Conservation (phyloP, 495 filamentous ascomycete species). For the Lichenothelia convexa region DNA sequence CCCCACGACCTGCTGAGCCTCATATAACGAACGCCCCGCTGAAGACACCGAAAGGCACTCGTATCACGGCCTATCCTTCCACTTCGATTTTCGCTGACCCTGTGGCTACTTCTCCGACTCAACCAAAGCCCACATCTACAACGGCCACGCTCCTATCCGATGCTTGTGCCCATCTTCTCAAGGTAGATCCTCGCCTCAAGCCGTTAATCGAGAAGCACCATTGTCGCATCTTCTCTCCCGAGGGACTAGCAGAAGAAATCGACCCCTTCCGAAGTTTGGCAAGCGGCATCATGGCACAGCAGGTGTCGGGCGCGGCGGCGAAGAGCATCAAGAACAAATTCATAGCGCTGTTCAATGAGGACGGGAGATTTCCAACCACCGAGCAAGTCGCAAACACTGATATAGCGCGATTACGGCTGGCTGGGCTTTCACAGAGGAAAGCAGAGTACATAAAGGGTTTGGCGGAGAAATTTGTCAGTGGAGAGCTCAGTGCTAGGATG, state of each 20-base stretch:
- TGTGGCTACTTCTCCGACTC: too few relatives aligned
- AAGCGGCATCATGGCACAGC: constrained; percentile 84
- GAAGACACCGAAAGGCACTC: constrained; percentile 59
- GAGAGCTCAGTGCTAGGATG: constrained; percentile 57
- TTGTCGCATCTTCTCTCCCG: constrained; percentile 63
- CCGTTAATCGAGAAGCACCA: constrained; percentile 54
- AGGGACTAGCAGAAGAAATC: constrained; percentile 62
- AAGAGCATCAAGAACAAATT: constrained; percentile 75
- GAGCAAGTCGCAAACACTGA: constrained; percentile 41
- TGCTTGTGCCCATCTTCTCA: constrained; percentile 60
- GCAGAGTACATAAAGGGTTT: constrained; percentile 85
- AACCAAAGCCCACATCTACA: constrained; percentile 36
- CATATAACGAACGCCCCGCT: constrained; percentile 58
- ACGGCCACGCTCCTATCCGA: constrained; percentile 58
- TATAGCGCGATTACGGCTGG: constrained; percentile 52
- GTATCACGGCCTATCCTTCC: constrained; percentile 37
- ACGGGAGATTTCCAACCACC: constrained; percentile 52
- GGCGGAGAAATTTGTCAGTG: constrained; percentile 56
- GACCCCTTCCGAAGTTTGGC: constrained; percentile 73
- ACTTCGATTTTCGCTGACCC: too few relatives aligned
- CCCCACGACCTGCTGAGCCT: constrained; percentile 41
- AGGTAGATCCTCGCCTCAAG: constrained; percentile 54
- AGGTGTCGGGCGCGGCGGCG: constrained; percentile 85
- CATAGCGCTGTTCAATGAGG: constrained; percentile 47
- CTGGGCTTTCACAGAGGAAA: constrained; percentile 78